phyloP scores from a whole-genome alignment of 1,284 basidiomycete genomes.

The Malassezia restricta region DNA sequence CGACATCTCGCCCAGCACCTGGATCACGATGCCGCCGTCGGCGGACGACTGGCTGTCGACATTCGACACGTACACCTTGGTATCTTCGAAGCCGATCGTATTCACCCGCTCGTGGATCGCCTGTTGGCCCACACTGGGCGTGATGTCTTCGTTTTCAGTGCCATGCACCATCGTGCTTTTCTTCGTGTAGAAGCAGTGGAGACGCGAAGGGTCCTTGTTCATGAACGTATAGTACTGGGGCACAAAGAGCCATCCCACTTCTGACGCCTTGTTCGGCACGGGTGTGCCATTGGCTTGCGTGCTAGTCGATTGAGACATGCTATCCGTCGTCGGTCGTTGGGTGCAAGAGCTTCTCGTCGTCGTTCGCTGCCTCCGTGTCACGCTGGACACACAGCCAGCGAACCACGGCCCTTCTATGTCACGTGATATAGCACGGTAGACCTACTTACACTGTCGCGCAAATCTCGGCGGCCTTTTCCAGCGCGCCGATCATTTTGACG shows the following conservation, averaged over 20 bases:
- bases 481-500: slow-evolving; percentile 44
- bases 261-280: slow-evolving; percentile 24
- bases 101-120: slow-evolving; percentile 95
- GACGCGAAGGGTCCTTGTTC: slow-evolving; percentile 87
- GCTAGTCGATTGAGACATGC: slow-evolving; percentile 12
- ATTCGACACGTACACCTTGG: slow-evolving; percentile 79
- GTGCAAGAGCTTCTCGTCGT: background rate
- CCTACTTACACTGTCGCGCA: slow-evolving; percentile 35
- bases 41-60: slow-evolving; percentile 60
- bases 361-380: too few relatives aligned
- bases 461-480: slow-evolving; percentile 43
- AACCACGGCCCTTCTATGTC: too few relatives aligned
- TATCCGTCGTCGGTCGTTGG: background rate
- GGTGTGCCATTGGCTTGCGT: slow-evolving; percentile 1
- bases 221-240: slow-evolving; percentile 63
- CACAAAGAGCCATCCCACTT: slow-evolving; percentile 47
- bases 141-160: slow-evolving; percentile 58
- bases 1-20: slow-evolving; percentile 97
- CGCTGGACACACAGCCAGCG: too few relatives aligned
- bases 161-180: slow-evolving; percentile 81
- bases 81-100: slow-evolving; percentile 82
- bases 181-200: slow-evolving; percentile 99
- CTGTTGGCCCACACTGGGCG: slow-evolving; percentile 80
- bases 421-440: too few relatives aligned
- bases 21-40: slow-evolving; percentile 90